Conservation (phyloP, 1,284 basidiomycete species). For the Leucoagaricus sp. region DNA sequence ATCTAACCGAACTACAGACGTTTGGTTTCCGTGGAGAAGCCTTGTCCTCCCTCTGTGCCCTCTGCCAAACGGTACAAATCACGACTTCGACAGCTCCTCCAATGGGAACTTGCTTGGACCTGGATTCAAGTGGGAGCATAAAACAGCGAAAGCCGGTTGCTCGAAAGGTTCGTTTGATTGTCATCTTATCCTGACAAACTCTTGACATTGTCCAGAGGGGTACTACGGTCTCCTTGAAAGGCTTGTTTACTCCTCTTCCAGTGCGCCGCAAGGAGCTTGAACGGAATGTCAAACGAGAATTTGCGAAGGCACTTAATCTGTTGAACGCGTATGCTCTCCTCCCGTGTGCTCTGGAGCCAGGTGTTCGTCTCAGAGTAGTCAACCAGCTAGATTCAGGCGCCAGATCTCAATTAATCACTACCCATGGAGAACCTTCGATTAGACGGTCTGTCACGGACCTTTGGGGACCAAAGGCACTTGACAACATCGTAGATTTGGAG, state of each 20-base stretch:
- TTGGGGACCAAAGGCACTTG: slow-evolving; percentile 85
- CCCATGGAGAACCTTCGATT: slow-evolving; percentile 65
- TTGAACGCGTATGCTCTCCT: slow-evolving; percentile 92
- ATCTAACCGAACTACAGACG: slow-evolving; percentile 76
- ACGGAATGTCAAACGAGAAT: slow-evolving; percentile 89
- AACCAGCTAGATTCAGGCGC: slow-evolving; percentile 79
- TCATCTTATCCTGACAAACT: background rate
- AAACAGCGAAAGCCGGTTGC: slow-evolving; percentile 62
- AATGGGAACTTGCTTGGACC: slow-evolving; percentile 76
- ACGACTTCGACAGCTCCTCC: slow-evolving; percentile 81
- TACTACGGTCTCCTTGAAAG: slow-evolving; percentile 79
- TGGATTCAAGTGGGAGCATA: slow-evolving; percentile 67
- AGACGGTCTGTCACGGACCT: slow-evolving; percentile 73
- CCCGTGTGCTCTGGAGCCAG: slow-evolving; percentile 56
- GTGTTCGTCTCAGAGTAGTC: slow-evolving; percentile 78
- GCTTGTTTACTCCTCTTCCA: slow-evolving; percentile 82
- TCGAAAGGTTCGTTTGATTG: slow-evolving; percentile 59
- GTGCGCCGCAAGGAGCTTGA: slow-evolving; percentile 94
- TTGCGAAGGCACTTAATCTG: slow-evolving; percentile 80
- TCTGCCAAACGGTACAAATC: slow-evolving; percentile 72
- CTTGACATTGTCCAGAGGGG: slow-evolving; percentile 62
- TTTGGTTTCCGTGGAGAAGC: slow-evolving; percentile 99
- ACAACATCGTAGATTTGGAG: slow-evolving; percentile 75
- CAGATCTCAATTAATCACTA: slow-evolving; percentile 74
- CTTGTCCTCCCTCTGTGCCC: slow-evolving; percentile 87